phyloP scores from a whole-genome alignment of 441 rosid species.

The Melastoma candidum region DNA sequence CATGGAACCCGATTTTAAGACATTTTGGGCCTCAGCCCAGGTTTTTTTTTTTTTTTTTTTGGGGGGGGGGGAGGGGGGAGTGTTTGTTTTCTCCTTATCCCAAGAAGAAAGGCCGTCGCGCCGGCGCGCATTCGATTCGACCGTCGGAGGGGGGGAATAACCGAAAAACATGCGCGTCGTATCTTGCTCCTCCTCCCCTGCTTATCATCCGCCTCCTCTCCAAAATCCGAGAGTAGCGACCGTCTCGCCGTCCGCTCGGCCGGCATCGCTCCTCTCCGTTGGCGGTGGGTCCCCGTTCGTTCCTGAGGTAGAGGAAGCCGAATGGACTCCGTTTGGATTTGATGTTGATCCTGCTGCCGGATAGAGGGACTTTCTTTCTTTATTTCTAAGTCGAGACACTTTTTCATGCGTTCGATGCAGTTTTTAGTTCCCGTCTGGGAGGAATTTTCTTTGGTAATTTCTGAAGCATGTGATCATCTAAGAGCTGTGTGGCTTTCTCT shows the following conservation, averaged over 20 bases:
- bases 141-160: not conserved
- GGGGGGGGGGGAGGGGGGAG: too few relatives aligned
- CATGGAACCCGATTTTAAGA: too few relatives aligned
- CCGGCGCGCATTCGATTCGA: not conserved
- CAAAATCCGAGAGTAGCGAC: not conserved
- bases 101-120: not conserved
- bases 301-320: conserved; percentile 12
- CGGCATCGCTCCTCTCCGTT: conserved; percentile 10
- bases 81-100: not conserved
- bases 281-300: conserved; percentile 10
- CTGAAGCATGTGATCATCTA: too few relatives aligned
- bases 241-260: conserved; percentile 3
- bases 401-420: too few relatives aligned
- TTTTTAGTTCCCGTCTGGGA: too few relatives aligned
- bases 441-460: too few relatives aligned
- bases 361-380: too few relatives aligned
- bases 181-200: conserved; percentile 8
- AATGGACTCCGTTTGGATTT: not conserved
- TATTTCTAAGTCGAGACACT: too few relatives aligned
- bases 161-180: conserved; percentile 11
- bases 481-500: too few relatives aligned
- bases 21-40: too few relatives aligned
- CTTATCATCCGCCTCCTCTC: conserved; percentile 1
- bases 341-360: not conserved
- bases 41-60: too few relatives aligned